Base-by-base conservation (phyloP, 2,329 filamentous ascomycete species). In the Hypoxylon sp. region DNA sequence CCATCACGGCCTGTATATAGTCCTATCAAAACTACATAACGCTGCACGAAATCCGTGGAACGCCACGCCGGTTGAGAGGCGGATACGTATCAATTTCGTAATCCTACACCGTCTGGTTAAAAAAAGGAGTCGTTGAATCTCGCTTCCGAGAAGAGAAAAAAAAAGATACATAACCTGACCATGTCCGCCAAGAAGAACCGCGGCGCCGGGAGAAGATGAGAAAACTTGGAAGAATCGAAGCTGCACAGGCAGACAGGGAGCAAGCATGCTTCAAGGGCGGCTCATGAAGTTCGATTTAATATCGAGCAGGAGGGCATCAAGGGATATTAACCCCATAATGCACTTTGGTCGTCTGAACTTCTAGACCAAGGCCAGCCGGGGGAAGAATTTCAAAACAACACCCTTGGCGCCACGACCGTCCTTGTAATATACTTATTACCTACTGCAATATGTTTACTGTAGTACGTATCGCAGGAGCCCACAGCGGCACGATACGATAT, bases 351-450 rank as follows among this genome's bases (percentile, higher is more conserved):
- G 23, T 42, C 44, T 45, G 16, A 29, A 20, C 5, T 46, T 58
- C 30, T 50, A 48, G 32, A 36, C 51, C 41, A 23, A 30, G 26
- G 27, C 12, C 55, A 35, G 13, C 32, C 45, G 11, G 27, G 23
- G 26, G 50, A 41, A 41, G 21, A 25, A 53, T 48, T 51, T 49
- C 56, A 51, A 60, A 55, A 60, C 58, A 43, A 16, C n/a, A 23
- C 41, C 51, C 41, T 15, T 37, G 43, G 46, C 51, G 55, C 49
- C 40, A 51, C 41, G 42, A 20, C 43, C 53, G 32, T 58, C 55
- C 55, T 57, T 54, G 27, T n/a, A n/a, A n/a, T n/a, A n/a, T n/a
- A n/a, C n/a, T n/a, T n/a, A n/a, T n/a, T n/a, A n/a, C n/a, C n/a
- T n/a, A n/a, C 21, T 25, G 42, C 26, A 58, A 56, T 58, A 25